Conservation (phyloP, 1,139 yeast species). For the Neolecta irregularis region DNA sequence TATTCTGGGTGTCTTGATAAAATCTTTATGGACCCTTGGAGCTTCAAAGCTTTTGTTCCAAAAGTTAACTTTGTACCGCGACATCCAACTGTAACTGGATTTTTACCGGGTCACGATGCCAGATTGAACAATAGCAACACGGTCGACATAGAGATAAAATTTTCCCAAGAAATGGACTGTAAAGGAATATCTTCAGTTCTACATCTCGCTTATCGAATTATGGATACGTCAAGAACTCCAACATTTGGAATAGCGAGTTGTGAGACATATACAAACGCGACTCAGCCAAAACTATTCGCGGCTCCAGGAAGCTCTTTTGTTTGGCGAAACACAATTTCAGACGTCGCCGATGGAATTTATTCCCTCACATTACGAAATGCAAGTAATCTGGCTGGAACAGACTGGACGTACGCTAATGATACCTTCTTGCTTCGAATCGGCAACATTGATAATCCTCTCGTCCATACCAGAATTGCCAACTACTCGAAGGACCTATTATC, state of each 20-base stretch:
- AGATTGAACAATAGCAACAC: conserved; percentile 4
- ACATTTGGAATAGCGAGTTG: conserved; percentile 7
- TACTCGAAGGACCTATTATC: conserved; percentile 6
- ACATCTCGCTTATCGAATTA: conserved; percentile 6
- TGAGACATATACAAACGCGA: conserved; percentile 5
- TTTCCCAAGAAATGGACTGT: conserved; percentile 11
- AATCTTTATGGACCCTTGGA: conserved; percentile 8
- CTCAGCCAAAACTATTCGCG: conserved; percentile 3
- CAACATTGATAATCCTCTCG: conserved; percentile 10
- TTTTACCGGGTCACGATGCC: conserved; percentile 10
- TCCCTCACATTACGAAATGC: conserved; percentile 7
- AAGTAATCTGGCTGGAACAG: conserved; percentile 3
- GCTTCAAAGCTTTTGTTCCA: conserved; percentile 11
- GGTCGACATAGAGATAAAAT: conserved; percentile 6
- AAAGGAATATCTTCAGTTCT: no score
- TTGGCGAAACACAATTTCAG: conserved; percentile 8
- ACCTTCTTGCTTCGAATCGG: conserved; percentile 10
- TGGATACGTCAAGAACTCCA: conserved; percentile 9
- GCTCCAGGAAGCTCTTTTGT: conserved; percentile 8
- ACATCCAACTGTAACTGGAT: conserved; percentile 10
- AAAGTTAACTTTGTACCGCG: conserved; percentile 4
- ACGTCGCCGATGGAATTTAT: conserved; percentile 11
- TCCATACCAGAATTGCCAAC: conserved; percentile 8
- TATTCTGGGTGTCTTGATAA: conserved; percentile 9
- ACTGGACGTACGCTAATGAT: conserved; percentile 6